Evolutionary conservation across 495 filamentous ascomycete species (phyloP).

Genomic region (Tuber magnatum): DNA sequence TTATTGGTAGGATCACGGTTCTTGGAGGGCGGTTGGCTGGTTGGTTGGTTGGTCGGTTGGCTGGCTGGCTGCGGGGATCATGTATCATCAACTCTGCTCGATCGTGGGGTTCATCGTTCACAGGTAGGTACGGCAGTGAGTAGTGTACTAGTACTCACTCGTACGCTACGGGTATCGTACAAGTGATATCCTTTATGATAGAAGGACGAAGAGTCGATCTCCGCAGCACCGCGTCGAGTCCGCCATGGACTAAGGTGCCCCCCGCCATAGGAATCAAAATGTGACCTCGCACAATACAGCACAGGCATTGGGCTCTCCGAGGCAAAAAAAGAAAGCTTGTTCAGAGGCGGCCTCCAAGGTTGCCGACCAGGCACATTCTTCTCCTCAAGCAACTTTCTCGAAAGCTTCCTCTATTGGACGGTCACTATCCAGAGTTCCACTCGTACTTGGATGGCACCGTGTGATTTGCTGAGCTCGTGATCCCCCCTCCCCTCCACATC

Average conservation of each 20-base stretch:
- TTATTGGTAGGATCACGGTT: neutral
- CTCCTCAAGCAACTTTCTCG: neutral
- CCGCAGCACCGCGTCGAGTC: neutral
- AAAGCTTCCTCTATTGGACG: slow-evolving; percentile 1
- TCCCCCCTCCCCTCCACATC: neutral
- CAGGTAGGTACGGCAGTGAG: neutral
- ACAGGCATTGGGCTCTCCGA: neutral
- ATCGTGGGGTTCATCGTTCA: neutral
- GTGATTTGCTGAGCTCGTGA: neutral
- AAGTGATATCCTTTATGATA: neutral
- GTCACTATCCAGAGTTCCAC: neutral
- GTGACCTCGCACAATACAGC: neutral
- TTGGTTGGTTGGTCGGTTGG: neutral
- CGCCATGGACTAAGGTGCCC: neutral
- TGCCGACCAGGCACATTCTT: neutral
- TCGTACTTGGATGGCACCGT: neutral
- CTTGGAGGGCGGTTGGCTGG: neutral
- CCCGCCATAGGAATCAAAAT: neutral
- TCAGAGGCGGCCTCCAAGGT: neutral
- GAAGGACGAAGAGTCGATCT: neutral
- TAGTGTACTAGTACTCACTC: no score
- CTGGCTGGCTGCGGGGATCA: neutral
- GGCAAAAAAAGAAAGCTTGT: neutral
- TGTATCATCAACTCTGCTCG: neutral
- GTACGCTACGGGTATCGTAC: neutral